Evolutionary conservation across 108 stramenopile species (phyloP), one percentile per base, ranked within the genome.

Genomic region (Skeletonema marinoi): DNA sequence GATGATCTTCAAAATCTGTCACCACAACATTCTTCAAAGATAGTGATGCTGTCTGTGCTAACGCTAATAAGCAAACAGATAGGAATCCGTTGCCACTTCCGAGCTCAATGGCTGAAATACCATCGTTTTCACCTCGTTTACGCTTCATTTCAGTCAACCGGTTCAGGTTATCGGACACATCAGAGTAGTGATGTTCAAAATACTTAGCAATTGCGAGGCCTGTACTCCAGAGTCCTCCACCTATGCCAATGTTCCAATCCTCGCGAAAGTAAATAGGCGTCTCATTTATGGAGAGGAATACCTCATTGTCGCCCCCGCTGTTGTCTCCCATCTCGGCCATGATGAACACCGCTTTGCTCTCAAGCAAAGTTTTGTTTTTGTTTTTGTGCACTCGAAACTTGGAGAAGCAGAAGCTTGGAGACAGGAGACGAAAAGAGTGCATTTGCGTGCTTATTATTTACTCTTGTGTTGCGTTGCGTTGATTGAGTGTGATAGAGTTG

Each of bases 21-120:
- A 90, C 76, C 1, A 91, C 87, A 16, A 91, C 66, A 21, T 78
- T 56, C 17, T 65, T 51, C 33, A 72, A 71, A 29, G 70, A 68
- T 48, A 72, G 67, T 30, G 70, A 68, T 48, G 51, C 33, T 12
- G 46, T 67, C 4, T 65, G 5, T 3, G 77, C 78, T 19, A 80
- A 35, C 7, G 87, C 89, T 44, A 83, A 61, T 16, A 92, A 68
- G 75, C 92, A 93, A 8, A 86, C 87, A 3, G 86, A 80, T 39
- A 96, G 78, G 66, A 91, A 89, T 14, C 94, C 94, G 83, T 95
- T 93, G 9, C 94, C 94, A 56, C 86, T 87, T 13, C 94, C 94
- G 12, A 95, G 75, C 54, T 95, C 94, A 32, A 95, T 60, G 0
- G 90, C 89, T 3, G 68, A 69, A 48, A 71, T 80, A 14, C 66